phyloP scores from a whole-genome alignment of 129 eudicot species.

The Chrysanthemum lavandulifolium region DNA sequence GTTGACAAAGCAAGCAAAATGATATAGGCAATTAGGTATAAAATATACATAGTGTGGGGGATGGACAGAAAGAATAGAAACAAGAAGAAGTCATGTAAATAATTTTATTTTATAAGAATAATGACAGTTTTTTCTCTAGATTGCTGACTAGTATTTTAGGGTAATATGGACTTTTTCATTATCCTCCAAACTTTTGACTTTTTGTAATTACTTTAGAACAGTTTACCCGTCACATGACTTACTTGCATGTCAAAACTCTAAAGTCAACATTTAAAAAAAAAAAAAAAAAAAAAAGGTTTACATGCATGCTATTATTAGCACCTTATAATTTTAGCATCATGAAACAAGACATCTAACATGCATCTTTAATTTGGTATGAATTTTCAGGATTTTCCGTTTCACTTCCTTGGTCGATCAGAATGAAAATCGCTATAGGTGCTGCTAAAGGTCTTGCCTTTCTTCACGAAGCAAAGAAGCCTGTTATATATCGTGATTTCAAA shows the following conservation, averaged over 20 bases:
- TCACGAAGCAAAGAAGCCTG: slow-evolving; percentile 73
- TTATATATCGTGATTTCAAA: slow-evolving; percentile 76
- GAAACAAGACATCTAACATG: neutral
- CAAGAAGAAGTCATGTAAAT: slow-evolving; percentile 14
- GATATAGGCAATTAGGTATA: neutral
- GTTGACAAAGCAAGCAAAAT: slow-evolving; percentile 3
- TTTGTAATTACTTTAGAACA: neutral
- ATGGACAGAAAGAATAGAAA: neutral
- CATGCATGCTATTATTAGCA: neutral
- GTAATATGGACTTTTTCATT: slow-evolving; percentile 20
- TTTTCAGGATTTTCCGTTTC: slow-evolving; percentile 66
- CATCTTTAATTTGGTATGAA: neutral
- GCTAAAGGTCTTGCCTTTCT: slow-evolving; percentile 84
- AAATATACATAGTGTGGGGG: neutral
- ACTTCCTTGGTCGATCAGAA: slow-evolving; percentile 77
- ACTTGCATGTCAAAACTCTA: slow-evolving; percentile 15
- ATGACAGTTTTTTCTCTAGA: slow-evolving; percentile 26
- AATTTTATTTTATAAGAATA: neutral
- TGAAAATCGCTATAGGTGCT: slow-evolving; percentile 73
- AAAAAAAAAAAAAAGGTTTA: no score
- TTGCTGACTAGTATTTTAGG: slow-evolving; percentile 24
- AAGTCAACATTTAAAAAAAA: slow-evolving; percentile 19
- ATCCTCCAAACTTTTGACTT: slow-evolving; percentile 33
- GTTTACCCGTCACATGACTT: slow-evolving; percentile 31
- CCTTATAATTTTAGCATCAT: neutral